Evolutionary conservation across 139 green algal species (phyloP).

Genomic region (Microglena sp.): DNA sequence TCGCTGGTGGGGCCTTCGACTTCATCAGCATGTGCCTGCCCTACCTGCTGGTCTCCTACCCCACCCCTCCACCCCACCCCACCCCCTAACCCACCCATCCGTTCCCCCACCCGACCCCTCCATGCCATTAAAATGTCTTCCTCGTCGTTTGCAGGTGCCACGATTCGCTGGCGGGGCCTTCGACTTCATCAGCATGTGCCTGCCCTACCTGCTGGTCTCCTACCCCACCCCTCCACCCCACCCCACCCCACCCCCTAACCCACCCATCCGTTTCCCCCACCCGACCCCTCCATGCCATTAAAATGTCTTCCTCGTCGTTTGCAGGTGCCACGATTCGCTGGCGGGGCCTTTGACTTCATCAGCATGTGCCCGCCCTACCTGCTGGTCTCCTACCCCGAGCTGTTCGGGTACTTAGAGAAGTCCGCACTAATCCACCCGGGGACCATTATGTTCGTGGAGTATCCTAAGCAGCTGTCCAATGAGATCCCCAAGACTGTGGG

Average conservation of each 20-base stretch:
- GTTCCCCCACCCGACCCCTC: no score
- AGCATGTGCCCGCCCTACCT: slow-evolving; percentile 86
- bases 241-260: no score
- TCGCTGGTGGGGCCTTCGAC: slow-evolving; percentile 69
- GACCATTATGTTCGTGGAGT: slow-evolving; percentile 75
- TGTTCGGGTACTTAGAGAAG: slow-evolving; percentile 49
- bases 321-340: slow-evolving; percentile 36
- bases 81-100: no score
- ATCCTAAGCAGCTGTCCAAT: slow-evolving; percentile 53
- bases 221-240: no score
- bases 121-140: no score
- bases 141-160: no score
- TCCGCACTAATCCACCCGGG: slow-evolving; percentile 56
- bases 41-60: slow-evolving; percentile 82
- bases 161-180: slow-evolving; percentile 56
- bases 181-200: slow-evolving; percentile 88
- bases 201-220: slow-evolving; percentile 79
- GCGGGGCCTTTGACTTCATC: slow-evolving; percentile 86
- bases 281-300: no score
- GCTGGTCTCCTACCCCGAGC: slow-evolving; percentile 65
- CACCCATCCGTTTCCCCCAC: no score
- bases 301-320: no score
- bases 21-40: slow-evolving; percentile 87
- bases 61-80: no score
- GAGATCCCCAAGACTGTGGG: slow-evolving; percentile 19